Conservation (phyloP, 2,329 filamentous ascomycete species). For the Xylariaceae sp. region DNA sequence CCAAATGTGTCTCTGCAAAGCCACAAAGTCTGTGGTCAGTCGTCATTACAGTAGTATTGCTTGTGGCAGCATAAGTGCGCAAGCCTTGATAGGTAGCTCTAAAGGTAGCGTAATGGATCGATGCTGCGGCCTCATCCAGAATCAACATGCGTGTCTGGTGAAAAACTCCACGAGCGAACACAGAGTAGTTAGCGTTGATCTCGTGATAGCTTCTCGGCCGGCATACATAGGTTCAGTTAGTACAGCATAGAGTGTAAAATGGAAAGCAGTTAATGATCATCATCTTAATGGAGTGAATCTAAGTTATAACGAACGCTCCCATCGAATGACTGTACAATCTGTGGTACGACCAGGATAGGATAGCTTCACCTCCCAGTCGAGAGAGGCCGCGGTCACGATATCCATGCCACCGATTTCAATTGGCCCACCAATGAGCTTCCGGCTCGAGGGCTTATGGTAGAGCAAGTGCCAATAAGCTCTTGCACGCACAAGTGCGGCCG, state of each 20-base stretch:
- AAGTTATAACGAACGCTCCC: conserved; percentile 70
- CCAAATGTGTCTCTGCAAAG: no score
- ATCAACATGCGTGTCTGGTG: conserved; percentile 64
- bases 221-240: conserved; percentile 24
- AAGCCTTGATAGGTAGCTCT: conserved; percentile 67
- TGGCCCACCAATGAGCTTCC: conserved; percentile 56
- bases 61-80: conserved; percentile 51
- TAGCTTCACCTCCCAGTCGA: conserved; percentile 65
- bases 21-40: conserved; percentile 63
- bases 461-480: conserved; percentile 68
- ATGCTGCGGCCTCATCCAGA: conserved; percentile 70
- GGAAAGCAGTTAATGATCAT: conserved; percentile 68
- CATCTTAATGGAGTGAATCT: conserved; percentile 68
- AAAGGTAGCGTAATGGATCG: conserved; percentile 70
- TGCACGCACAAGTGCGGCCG: conserved; percentile 70
- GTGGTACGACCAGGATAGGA: conserved; percentile 78
- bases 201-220: conserved; percentile 69
- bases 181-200: conserved; percentile 51
- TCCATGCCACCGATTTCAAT: conserved; percentile 69
- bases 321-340: conserved; percentile 69
- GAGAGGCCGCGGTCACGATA: conserved; percentile 42
- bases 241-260: conserved; percentile 49
- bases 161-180: conserved; percentile 65
- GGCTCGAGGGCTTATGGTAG: conserved; percentile 70
- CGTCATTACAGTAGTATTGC: conserved; percentile 65